A percentile compares a stretch with the other conserved stretches of the same genome.
phyloP scores from a whole-genome alignment of 2,329 filamentous ascomycete genomes.

The Aureobasidium sp. region DNA sequence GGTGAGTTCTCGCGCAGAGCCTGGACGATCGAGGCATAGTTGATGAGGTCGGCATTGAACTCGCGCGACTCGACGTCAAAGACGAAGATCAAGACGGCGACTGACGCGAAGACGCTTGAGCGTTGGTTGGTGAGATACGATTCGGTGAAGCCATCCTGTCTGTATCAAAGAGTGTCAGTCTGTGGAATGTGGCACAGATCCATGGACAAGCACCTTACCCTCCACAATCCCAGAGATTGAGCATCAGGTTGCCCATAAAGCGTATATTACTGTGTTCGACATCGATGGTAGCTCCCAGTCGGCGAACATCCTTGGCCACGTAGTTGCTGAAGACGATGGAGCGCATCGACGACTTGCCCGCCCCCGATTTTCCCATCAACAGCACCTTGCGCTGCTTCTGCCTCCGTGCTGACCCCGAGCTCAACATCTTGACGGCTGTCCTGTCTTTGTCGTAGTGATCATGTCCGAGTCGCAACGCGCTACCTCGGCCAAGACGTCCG shows the following conservation, averaged over 20 bases:
- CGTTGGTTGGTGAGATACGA: slow-evolving; percentile 96
- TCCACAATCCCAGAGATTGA: slow-evolving; percentile 98
- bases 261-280: slow-evolving; percentile 98
- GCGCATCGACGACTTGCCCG: slow-evolving; percentile 96
- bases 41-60: slow-evolving; percentile 85
- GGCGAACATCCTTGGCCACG: slow-evolving; percentile 87
- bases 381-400: slow-evolving; percentile 50
- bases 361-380: slow-evolving; percentile 82
- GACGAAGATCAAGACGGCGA: slow-evolving; percentile 96
- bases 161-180: slow-evolving; percentile 27
- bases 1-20: slow-evolving; percentile 82
- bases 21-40: slow-evolving; percentile 83
- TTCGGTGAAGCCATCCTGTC: slow-evolving; percentile 97
- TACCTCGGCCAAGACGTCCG: neutral
- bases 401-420: slow-evolving; percentile 27
- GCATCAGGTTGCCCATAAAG: slow-evolving; percentile 93
- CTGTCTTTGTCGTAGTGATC: neutral
- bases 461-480: neutral
- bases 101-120: slow-evolving; percentile 91
- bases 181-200: neutral
- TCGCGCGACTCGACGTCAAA: slow-evolving; percentile 97
- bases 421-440: slow-evolving; percentile 2
- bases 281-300: slow-evolving; percentile 92
- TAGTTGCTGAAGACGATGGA: slow-evolving; percentile 99
- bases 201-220: slow-evolving; percentile 48